Evolutionary conservation across 1,284 basidiomycete species (phyloP), one percentile per base, ranked within the genome.

Genomic region (Rhodotorula sp.): DNA sequence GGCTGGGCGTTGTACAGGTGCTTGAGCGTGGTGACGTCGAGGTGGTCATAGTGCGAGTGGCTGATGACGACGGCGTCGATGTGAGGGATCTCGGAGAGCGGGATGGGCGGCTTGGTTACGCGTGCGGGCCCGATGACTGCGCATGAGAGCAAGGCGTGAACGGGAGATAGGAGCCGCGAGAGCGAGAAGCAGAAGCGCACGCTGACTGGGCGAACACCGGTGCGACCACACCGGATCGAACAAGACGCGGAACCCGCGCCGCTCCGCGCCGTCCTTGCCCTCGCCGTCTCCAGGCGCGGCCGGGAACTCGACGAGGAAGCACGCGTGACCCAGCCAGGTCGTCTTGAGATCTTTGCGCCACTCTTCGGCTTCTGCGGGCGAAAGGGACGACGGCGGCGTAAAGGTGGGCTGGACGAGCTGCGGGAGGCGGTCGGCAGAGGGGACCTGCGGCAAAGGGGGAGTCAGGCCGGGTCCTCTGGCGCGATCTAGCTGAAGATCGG

Each of bases 141-240:
- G 1, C 8, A 17, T 17, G 14, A 5, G 14, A 9, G 21, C 19
- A 25, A 10, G 23, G 21, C 21, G 16, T 66, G 17, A 56, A n/a
- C n/a, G n/a, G n/a, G n/a, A n/a, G n/a, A n/a, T n/a, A n/a, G n/a
- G n/a, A n/a, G n/a, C n/a, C n/a, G n/a, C n/a, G n/a, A 23, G 12
- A 41, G 46, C 19, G 44, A 48, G 13, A 25, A 25, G n/a, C 9
- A 12, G 8, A 14, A 10, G 7, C 70, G 53, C 34, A 74, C 78
- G 84, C 67, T 86, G 85, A 41, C 80, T 81, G 0, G 88, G 88
- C 50, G 86, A 87, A 79, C 88, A 90, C 13, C 88, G 82, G 68
- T 87, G 82, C 45, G 85, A 87, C 75, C 89, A 88, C 4, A 89
- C 89, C 16, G 90, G 90, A 78, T 91, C 90, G 74, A 89, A 89